A percentile compares a stretch with the other conserved stretches of the same genome.
These are phyloP conservation scores for Kodamaea fungicola DNA, from an alignment of 1,139 yeast genomes.

Conservation along the genomic window DNA sequence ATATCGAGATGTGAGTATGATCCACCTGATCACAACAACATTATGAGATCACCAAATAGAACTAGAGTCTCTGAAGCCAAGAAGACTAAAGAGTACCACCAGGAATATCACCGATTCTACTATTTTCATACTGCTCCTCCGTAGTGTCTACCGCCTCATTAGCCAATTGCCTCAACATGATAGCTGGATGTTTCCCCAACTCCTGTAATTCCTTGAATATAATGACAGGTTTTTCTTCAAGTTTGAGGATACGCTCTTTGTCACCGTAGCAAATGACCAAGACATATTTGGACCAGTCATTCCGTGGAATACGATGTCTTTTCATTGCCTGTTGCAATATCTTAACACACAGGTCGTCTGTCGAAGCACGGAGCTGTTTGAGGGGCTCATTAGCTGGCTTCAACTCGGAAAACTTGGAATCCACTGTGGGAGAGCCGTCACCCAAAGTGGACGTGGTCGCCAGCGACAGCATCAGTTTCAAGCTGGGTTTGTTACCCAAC, in stretches of 20 bases:
- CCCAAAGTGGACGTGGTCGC: slow-evolving; percentile 8
- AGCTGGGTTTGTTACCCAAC: slow-evolving; percentile 10
- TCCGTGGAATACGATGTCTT: slow-evolving; percentile 73
- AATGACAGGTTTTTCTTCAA: slow-evolving; percentile 84
- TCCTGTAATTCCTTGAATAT: slow-evolving; percentile 88
- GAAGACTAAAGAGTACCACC: slow-evolving; percentile 53
- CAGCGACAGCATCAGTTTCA: slow-evolving; percentile 16
- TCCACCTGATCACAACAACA: too few species aligned
- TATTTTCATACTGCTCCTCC: slow-evolving; percentile 33
- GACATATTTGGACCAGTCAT: slow-evolving; percentile 88
- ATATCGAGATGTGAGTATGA: too few species aligned
- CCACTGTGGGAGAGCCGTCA: slow-evolving; percentile 5
- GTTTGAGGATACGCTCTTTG: slow-evolving; percentile 76
- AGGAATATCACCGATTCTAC: slow-evolving; percentile 49
- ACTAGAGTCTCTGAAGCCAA: too few species aligned
- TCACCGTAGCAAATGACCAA: slow-evolving; percentile 89
- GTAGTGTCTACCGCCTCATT: slow-evolving; percentile 27
- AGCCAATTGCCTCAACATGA: slow-evolving; percentile 85
- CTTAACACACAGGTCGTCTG: slow-evolving; percentile 89
- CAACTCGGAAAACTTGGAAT: slow-evolving; percentile 2
- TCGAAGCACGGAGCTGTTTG: slow-evolving; percentile 80
- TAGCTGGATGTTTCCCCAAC: slow-evolving; percentile 85
- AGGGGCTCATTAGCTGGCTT: slow-evolving; percentile 54
- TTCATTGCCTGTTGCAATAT: slow-evolving; percentile 87
- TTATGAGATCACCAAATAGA: too few species aligned